A percentile compares a stretch with the other conserved stretches of the same genome.
phyloP scores from a whole-genome alignment of 805 yeast species.

The Ogataea kodamae region DNA sequence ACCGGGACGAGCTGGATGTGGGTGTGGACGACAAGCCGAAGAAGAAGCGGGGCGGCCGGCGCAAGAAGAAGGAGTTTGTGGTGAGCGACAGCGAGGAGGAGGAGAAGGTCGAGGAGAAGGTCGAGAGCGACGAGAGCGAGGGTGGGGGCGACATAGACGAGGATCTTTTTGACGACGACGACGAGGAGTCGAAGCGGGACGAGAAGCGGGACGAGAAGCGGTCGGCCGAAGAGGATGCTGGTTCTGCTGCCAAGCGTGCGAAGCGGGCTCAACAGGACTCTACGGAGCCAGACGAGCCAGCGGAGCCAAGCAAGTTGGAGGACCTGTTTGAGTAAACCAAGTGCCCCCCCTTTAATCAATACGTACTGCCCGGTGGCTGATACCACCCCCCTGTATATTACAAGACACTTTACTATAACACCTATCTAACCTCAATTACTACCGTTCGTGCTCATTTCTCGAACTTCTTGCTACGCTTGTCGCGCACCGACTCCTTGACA shows the following conservation, averaged over 20 bases:
- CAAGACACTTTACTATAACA: too few species aligned
- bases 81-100: conserved; percentile 28
- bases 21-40: conserved; percentile 33
- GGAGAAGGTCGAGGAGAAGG: conserved; percentile 13
- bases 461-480: conserved; percentile 31
- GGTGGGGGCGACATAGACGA: conserved; percentile 7
- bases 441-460: too few species aligned
- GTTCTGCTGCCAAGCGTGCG: too few species aligned
- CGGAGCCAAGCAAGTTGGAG: conserved; percentile 22
- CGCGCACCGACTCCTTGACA: conserved; percentile 27
- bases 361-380: too few species aligned
- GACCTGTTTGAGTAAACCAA: conserved; percentile 17
- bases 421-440: too few species aligned
- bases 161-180: conserved; percentile 34
- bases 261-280: too few species aligned
- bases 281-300: conserved; percentile 8
- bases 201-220: conserved; percentile 19
- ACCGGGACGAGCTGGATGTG: conserved; percentile 33
- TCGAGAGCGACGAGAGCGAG: conserved; percentile 14
- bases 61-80: conserved; percentile 30
- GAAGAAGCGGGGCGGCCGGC: conserved; percentile 26
- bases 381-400: too few species aligned
- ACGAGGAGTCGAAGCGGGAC: too few species aligned
- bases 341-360: too few species aligned
- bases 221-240: conserved; percentile 3